These are phyloP conservation scores for Tetracladium setigerum DNA, from an alignment of 495 filamentous ascomycete genomes.

Conservation along the genomic window DNA sequence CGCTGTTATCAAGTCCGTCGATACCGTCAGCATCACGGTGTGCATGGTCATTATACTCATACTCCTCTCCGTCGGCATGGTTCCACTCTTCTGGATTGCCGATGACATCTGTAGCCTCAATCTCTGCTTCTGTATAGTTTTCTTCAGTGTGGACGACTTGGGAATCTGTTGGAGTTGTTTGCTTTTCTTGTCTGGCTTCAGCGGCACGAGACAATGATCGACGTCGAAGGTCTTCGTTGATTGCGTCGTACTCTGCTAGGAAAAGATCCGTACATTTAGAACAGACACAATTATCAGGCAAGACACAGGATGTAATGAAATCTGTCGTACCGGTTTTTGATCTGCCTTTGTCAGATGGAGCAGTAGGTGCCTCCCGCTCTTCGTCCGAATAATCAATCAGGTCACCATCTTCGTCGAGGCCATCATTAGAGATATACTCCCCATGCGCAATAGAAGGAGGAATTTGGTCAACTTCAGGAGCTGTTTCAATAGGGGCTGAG, in stretches of 20 bases:
- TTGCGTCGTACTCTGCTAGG: constrained; percentile 12
- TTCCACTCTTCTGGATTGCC: too few species aligned
- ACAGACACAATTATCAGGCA: constrained; percentile 16
- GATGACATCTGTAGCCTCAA: too few species aligned
- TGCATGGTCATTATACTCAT: constrained; percentile 14
- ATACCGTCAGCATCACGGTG: too few species aligned
- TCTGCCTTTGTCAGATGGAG: not conserved
- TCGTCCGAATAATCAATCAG: constrained; percentile 36
- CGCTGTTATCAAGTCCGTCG: not conserved
- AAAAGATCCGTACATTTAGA: constrained; percentile 17
- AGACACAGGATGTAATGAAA: constrained; percentile 18
- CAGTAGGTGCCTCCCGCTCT: constrained; percentile 25
- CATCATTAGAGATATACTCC: constrained; percentile 6
- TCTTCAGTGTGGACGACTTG: too few species aligned
- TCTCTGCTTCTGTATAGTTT: not conserved
- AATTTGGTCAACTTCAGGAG: too few species aligned
- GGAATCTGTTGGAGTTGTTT: too few species aligned
- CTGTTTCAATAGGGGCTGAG: not conserved
- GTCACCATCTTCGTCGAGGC: constrained; percentile 22
- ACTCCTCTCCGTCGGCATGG: too few species aligned
- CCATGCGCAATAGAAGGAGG: not conserved
- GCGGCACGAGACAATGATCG: constrained; percentile 6
- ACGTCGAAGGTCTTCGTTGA: constrained; percentile 13
- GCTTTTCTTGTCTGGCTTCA: constrained; percentile 1
- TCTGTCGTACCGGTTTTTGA: constrained; percentile 13